A percentile compares a stretch with the other conserved stretches of the same genome.
Evolutionary conservation across 805 yeast genomes (phyloP).

Genomic region (Lipomyces orientalis): DNA sequence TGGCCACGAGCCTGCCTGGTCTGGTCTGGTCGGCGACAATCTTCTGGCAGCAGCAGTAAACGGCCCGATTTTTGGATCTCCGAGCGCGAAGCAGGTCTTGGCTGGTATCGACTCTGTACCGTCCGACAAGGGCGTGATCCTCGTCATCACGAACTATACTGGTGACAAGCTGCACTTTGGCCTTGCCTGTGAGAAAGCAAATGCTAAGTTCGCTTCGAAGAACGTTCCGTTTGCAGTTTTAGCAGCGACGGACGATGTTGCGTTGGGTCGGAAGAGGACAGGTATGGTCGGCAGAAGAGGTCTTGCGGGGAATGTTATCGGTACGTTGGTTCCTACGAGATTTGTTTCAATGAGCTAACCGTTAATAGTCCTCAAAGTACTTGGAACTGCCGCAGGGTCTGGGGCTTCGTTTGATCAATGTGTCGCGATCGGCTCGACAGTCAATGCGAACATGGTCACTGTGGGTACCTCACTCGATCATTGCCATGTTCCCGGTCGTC

Average conservation of each 20-base stretch:
- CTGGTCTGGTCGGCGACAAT: slow-evolving; percentile 87
- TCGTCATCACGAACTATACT: slow-evolving; percentile 89
- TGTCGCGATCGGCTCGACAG: slow-evolving; percentile 62
- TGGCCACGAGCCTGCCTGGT: slow-evolving; percentile 95
- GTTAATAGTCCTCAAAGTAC: slow-evolving; percentile 70
- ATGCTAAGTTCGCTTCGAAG: slow-evolving; percentile 14
- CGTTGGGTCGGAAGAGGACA: slow-evolving; percentile 86
- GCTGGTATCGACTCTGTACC: slow-evolving; percentile 57
- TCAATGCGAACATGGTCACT: slow-evolving; percentile 74
- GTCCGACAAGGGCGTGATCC: slow-evolving; percentile 61
- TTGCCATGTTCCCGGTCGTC: slow-evolving; percentile 84
- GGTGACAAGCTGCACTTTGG: slow-evolving; percentile 96
- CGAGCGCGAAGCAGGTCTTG: slow-evolving; percentile 85
- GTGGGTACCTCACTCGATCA: slow-evolving; percentile 90
- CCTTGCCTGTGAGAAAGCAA: slow-evolving; percentile 74
- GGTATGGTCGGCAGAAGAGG: slow-evolving; percentile 95
- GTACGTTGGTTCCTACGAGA: background rate
- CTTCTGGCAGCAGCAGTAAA: slow-evolving; percentile 83
- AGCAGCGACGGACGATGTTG: slow-evolving; percentile 88
- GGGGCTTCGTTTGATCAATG: slow-evolving; percentile 58
- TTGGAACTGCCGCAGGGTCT: slow-evolving; percentile 71
- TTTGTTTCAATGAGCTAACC: background rate
- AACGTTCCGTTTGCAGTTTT: slow-evolving; percentile 53
- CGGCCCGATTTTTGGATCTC: slow-evolving; percentile 90
- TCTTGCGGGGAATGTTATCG: slow-evolving; percentile 82